Conservation (phyloP, 129 eudicot genomes). For the Helichrysum umbraculigerum region DNA sequence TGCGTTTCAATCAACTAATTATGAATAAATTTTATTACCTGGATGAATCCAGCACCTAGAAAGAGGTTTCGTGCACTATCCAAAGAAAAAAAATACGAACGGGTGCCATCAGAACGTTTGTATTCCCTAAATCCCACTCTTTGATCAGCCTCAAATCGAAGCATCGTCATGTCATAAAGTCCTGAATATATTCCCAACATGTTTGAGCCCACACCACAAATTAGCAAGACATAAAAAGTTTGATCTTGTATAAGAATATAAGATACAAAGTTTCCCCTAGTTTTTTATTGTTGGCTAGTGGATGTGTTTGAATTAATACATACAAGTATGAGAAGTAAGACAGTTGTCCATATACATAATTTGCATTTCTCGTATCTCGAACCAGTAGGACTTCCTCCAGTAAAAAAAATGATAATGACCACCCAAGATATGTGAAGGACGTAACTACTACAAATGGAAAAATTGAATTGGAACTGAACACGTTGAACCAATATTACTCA, state of each 20-base stretch:
- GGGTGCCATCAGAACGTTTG: constrained; percentile 84
- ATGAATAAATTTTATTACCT: constrained; percentile 44
- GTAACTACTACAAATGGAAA: too few relatives aligned
- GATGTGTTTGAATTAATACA: too few relatives aligned
- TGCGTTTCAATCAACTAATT: neutral
- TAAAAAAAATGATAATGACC: too few relatives aligned
- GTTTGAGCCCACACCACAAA: constrained; percentile 5
- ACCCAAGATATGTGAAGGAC: too few relatives aligned
- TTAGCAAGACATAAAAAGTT: neutral
- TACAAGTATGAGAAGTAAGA: too few relatives aligned
- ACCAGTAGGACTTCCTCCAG: too few relatives aligned
- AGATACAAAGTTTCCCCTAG: neutral
- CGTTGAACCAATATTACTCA: neutral
- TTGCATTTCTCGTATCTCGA: too few relatives aligned
- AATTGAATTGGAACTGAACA: neutral
- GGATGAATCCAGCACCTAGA: constrained; percentile 62
- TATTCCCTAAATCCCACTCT: constrained; percentile 83
- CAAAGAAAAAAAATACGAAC: constrained; percentile 67
- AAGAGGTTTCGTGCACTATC: constrained; percentile 57
- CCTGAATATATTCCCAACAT: constrained; percentile 47
- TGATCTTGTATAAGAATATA: neutral
- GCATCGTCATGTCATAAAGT: constrained; percentile 98
- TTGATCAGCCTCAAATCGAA: constrained; percentile 76
- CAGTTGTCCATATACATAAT: too few relatives aligned
- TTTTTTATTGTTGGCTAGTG: too few relatives aligned